A percentile compares a stretch with the other conserved stretches of the same genome.
These are phyloP conservation scores for Lipomyces oligophaga DNA, from an alignment of 805 yeast genomes.

Conservation along the genomic window DNA sequence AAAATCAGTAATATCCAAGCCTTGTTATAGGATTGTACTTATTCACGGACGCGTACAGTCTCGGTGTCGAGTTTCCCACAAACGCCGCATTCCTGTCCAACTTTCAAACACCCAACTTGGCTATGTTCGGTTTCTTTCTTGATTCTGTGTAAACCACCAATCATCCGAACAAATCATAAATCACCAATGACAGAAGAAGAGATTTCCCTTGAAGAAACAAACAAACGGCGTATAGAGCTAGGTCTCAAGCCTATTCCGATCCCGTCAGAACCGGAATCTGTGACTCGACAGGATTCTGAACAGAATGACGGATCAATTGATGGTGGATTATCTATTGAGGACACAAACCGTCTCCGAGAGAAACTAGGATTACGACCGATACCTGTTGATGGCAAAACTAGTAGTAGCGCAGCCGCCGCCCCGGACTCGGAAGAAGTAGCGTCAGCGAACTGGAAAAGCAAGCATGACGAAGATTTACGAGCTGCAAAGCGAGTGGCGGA, in stretches of 20 bases:
- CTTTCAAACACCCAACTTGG: too few relatives aligned
- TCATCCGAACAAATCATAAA: too few relatives aligned
- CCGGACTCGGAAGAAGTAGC: conserved; percentile 39
- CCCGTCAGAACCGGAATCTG: not conserved
- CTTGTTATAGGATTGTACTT: too few relatives aligned
- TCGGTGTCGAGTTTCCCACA: too few relatives aligned
- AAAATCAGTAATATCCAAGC: too few relatives aligned
- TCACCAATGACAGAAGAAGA: conserved; percentile 18
- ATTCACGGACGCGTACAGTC: too few relatives aligned
- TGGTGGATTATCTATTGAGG: conserved; percentile 22
- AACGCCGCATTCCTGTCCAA: too few relatives aligned
- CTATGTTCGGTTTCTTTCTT: too few relatives aligned
- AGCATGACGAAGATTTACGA: conserved; percentile 37
- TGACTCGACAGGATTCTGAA: conserved; percentile 1
- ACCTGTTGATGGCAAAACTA: conserved; percentile 31
- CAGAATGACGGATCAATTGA: conserved; percentile 18
- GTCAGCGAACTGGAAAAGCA: conserved; percentile 37
- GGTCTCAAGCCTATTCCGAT: conserved; percentile 53
- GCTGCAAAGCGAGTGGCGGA: conserved; percentile 33
- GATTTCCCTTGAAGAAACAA: conserved; percentile 51
- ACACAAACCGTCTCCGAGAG: conserved; percentile 25
- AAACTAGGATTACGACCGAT: conserved; percentile 55
- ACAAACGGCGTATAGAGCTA: conserved; percentile 47
- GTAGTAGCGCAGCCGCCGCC: not conserved
- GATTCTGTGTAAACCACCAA: too few relatives aligned